Conservation (phyloP, 78 protist genomes). For the Cavenderia fasciculata region DNA sequence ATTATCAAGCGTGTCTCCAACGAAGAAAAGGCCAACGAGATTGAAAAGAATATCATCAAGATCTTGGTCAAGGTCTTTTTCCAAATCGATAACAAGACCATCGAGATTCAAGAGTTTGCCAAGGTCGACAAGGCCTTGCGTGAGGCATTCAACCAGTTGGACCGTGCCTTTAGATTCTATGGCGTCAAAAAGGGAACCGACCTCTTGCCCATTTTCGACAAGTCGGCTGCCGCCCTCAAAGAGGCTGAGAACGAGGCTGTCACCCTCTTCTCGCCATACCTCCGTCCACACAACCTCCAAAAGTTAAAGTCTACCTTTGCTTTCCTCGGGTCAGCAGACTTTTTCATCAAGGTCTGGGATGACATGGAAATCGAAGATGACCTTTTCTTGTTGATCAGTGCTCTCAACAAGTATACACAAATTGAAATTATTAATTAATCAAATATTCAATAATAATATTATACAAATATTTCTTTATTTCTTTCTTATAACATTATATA, state of each 20-base stretch:
- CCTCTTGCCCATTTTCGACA: conserved; percentile 21
- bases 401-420: conserved; percentile 72
- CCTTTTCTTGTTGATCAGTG: conserved; percentile 57
- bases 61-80: conserved; percentile 52
- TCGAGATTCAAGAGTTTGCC: conserved; percentile 32
- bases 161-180: conserved; percentile 46
- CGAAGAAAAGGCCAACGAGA: conserved; percentile 74
- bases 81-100: conserved; percentile 55
- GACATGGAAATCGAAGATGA: conserved; percentile 77
- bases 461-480: neutral
- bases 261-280: conserved; percentile 31
- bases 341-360: conserved; percentile 65
- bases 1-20: conserved; percentile 38
- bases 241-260: conserved; percentile 58
- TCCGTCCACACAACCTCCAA: conserved; percentile 67
- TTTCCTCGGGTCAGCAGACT: conserved; percentile 39
- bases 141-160: conserved; percentile 59
- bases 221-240: conserved; percentile 16
- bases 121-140: conserved; percentile 52
- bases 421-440: conserved; percentile 57
- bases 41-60: conserved; percentile 76
- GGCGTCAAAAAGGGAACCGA: conserved; percentile 56
- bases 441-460: neutral
- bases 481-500: too few relatives aligned
- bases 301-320: conserved; percentile 58